Conservation (phyloP, 441 rosid species). For the Hypseocharis bilobata region DNA sequence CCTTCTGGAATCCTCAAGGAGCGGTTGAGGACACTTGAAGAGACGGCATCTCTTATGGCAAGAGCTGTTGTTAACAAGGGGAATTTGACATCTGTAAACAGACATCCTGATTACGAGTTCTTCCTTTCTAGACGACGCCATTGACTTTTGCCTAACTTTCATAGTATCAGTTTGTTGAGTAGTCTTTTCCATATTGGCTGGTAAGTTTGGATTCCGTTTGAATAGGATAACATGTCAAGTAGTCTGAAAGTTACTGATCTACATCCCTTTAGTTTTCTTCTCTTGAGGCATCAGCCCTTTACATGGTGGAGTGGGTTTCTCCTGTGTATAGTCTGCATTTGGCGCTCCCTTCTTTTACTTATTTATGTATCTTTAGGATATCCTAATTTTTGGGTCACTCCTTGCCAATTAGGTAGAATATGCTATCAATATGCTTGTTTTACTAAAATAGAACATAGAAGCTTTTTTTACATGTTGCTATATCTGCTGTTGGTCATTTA, state of each 20-base stretch:
- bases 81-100: constrained; percentile 25
- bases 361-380: background rate
- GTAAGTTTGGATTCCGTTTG: background rate
- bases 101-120: constrained; percentile 47
- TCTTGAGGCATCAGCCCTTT: background rate
- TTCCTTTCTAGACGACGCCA: constrained; percentile 34
- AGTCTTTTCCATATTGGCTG: background rate
- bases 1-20: constrained; percentile 34
- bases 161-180: background rate
- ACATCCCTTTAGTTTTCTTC: too few relatives aligned
- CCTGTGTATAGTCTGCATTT: background rate
- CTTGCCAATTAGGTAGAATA: too few relatives aligned
- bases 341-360: background rate
- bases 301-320: too few relatives aligned
- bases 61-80: constrained; percentile 42
- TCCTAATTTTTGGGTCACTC: too few relatives aligned
- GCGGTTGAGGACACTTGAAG: constrained; percentile 38
- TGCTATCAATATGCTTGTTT: too few relatives aligned
- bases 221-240: background rate
- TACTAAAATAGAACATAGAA: too few relatives aligned
- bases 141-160: background rate
- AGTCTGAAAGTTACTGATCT: background rate
- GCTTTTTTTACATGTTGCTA: too few relatives aligned
- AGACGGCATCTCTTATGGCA: constrained; percentile 42
- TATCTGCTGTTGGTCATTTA: background rate